Evolutionary conservation across 2,329 filamentous ascomycete species (phyloP), one percentile per base, ranked within the genome.

Genomic region (Pseudonectria buxi): DNA sequence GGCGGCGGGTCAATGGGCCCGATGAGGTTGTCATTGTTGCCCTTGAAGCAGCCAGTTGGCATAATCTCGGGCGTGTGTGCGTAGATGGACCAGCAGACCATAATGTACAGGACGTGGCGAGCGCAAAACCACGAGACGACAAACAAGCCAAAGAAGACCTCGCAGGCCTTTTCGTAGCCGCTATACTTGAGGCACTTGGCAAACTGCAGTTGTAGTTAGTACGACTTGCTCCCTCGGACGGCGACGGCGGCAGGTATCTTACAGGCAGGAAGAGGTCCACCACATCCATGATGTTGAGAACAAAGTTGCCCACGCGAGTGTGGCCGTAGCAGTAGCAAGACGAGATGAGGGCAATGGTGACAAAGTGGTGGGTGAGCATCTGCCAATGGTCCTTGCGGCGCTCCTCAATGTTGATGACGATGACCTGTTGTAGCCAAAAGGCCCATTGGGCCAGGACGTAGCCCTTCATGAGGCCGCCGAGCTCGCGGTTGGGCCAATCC

Each of bases 101-200:
- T 71, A 36, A 81, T 66, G 65, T 89, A 96, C 45, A 87, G 67
- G 36, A 90, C 65, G 59, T 98, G 92, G 33, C 92, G 85, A 18
- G 83, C 77, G 33, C 84, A 56, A 45, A 95, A 72, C 92, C 92
- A 98, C 34, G 78, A 77, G 12, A 86, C 53, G 64, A 96, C 83
- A 63, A 96, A 95, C 16, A 90, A 57, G 26, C 79, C 89, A 55
- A 96, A 96, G 32, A 80, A 76, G 43, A 81, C 64, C 56, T 96
- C 92, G 68, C 89, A 95, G 35, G 81, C 63, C 4, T 67, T 81
- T 43, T 78, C 77, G 61, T 76, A 87, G 42, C 83, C 83, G 33
- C 88, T 68, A 58, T 96, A 98, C 61, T 95, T 95, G 49, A 96
- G 76, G 53, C 89, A 86, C 63, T 98, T 98, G 49, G 92, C 92